A percentile compares a stretch with the other conserved stretches of the same genome.
These are phyloP conservation scores for Harringtonia lauricola DNA, from an alignment of 2,329 filamentous ascomycete genomes.

Conservation along the genomic window DNA sequence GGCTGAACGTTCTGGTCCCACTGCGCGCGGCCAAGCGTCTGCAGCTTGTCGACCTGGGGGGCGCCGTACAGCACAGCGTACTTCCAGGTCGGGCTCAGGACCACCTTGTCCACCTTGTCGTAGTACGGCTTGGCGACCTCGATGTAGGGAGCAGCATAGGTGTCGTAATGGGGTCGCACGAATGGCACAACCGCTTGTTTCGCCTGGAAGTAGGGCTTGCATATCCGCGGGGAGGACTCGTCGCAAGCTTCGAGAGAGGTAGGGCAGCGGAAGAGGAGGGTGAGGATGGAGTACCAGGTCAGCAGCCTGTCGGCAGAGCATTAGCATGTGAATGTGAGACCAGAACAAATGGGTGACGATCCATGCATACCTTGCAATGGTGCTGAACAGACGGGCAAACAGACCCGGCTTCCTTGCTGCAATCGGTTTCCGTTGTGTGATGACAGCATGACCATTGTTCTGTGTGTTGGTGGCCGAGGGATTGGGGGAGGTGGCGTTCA, in stretches of 20 bases:
- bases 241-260: slow-evolving; percentile 54
- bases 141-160: slow-evolving; percentile 76
- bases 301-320: slow-evolving; percentile 44
- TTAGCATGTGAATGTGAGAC: background rate
- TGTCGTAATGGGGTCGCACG: slow-evolving; percentile 73
- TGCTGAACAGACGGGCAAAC: background rate
- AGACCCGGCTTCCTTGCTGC: no score
- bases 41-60: slow-evolving; percentile 57
- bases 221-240: slow-evolving; percentile 63
- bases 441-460: slow-evolving; percentile 25
- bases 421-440: slow-evolving; percentile 18
- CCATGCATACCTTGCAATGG: background rate
- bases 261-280: slow-evolving; percentile 74
- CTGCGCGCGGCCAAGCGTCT: slow-evolving; percentile 54
- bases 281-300: slow-evolving; percentile 80
- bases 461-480: background rate
- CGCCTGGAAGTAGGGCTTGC: slow-evolving; percentile 68
- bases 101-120: slow-evolving; percentile 43
- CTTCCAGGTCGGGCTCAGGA: slow-evolving; percentile 57
- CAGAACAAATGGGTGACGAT: background rate
- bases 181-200: slow-evolving; percentile 58
- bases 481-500: no score
- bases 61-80: slow-evolving; percentile 65
- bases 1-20: slow-evolving; percentile 76
- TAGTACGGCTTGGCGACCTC: slow-evolving; percentile 69